These are phyloP conservation scores for Picea abies DNA, from an alignment of 83 land plant genomes.

Conservation along the genomic window DNA sequence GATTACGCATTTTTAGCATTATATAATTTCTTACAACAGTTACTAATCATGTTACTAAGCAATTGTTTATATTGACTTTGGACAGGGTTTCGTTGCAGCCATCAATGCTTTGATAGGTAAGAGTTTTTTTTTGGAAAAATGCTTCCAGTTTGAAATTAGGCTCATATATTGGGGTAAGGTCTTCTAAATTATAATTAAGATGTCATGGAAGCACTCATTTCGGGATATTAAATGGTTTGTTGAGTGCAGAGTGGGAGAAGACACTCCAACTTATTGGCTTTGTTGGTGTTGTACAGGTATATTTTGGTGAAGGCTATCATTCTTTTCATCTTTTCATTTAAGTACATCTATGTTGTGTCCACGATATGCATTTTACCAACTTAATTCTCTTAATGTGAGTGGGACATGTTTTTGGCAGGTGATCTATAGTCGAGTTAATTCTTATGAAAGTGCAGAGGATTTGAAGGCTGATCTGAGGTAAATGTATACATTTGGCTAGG, in stretches of 20 bases:
- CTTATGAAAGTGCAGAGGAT: constrained; percentile 81
- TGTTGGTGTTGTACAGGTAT: constrained; percentile 84
- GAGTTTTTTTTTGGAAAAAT: constrained; percentile 3
- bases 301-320: not conserved
- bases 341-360: not conserved
- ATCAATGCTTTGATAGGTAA: constrained; percentile 75
- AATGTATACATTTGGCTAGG: not conserved
- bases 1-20: not conserved
- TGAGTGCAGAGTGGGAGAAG: constrained; percentile 92
- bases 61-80: constrained; percentile 6
- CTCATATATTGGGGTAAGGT: not conserved
- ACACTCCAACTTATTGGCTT: constrained; percentile 84
- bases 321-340: not conserved
- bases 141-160: not conserved
- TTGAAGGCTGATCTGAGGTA: constrained; percentile 80
- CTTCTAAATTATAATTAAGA: not conserved
- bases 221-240: not conserved
- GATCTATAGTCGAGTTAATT: constrained; percentile 55
- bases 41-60: not conserved
- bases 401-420: constrained; percentile 27
- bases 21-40: not conserved
- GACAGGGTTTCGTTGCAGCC: constrained; percentile 69
- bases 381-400: not conserved
- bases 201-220: not conserved
- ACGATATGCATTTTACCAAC: not conserved